These are phyloP conservation scores for Botrytis medusae DNA, from an alignment of 2,329 filamentous ascomycete genomes.

Conservation along the genomic window DNA sequence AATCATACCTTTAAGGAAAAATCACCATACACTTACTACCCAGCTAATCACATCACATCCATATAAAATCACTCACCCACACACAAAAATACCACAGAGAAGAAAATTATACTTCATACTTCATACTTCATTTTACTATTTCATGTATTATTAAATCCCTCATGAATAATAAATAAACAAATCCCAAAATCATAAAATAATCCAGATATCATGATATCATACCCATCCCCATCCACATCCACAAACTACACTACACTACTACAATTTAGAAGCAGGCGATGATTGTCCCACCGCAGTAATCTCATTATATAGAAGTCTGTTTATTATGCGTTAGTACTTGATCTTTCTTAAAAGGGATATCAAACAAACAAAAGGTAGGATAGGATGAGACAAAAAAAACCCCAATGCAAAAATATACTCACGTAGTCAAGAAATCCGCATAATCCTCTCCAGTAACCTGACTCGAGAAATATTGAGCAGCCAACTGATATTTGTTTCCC, in stretches of 20 bases:
- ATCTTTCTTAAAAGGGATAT: neutral
- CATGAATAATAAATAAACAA: neutral
- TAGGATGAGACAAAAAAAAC: neutral
- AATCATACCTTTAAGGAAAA: no score
- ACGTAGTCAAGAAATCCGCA: constrained; percentile 90
- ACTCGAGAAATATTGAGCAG: constrained; percentile 85
- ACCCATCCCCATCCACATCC: neutral
- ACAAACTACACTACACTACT: neutral
- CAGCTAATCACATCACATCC: no score
- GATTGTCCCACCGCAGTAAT: constrained; percentile 68
- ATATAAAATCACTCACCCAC: no score
- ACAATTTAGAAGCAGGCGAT: constrained; percentile 40
- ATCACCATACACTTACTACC: no score
- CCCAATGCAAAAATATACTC: no score
- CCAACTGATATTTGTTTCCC: constrained; percentile 89
- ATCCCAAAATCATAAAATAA: neutral
- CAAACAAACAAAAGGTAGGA: neutral
- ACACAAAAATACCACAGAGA: no score
- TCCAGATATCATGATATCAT: neutral
- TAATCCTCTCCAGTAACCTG: constrained; percentile 98
- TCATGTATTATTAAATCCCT: neutral
- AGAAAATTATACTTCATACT: neutral
- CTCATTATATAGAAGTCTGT: constrained; percentile 80
- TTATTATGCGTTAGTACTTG: constrained; percentile 1
- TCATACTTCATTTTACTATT: neutral